Conservation (phyloP, 2,329 filamentous ascomycete species). For the Botrytis cinerea region DNA sequence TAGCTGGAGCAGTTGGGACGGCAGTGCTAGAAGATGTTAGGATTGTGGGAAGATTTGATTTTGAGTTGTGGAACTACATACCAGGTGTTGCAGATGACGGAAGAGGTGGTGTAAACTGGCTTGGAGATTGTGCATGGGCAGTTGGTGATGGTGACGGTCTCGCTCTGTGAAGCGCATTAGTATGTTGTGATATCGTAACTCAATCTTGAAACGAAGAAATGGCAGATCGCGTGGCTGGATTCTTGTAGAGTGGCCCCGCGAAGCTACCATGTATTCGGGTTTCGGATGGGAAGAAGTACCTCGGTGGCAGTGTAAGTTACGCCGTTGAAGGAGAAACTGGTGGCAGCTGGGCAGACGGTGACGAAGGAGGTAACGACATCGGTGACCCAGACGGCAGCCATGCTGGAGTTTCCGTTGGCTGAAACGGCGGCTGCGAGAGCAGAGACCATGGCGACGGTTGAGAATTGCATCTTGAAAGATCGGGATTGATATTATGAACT, state of each 20-base stretch:
- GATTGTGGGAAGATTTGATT: neutral
- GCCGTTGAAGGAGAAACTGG: constrained; percentile 49
- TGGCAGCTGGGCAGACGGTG: constrained; percentile 54
- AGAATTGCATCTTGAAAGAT: constrained; percentile 46
- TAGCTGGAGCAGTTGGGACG: constrained; percentile 32
- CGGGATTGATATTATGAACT: constrained; percentile 35
- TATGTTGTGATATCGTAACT: neutral
- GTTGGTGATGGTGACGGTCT: constrained; percentile 40
- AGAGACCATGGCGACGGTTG: constrained; percentile 39
- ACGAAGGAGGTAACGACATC: constrained; percentile 53
- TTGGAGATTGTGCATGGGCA: constrained; percentile 40
- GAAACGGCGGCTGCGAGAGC: constrained; percentile 40
- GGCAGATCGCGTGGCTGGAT: neutral
- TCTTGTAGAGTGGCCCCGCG: neutral
- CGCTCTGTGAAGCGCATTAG: constrained; percentile 28
- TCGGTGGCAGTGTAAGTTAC: constrained; percentile 53
- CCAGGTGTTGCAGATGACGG: constrained; percentile 53
- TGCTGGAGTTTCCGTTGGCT: constrained; percentile 42
- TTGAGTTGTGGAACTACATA: constrained; percentile 38
- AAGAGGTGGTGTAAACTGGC: constrained; percentile 36
- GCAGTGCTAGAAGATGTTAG: constrained; percentile 26
- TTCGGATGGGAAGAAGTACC: constrained; percentile 41
- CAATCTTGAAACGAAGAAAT: neutral
- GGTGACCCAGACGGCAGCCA: constrained; percentile 45
- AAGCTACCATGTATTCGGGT: neutral